phyloP scores from a whole-genome alignment of 1,284 basidiomycete species.

The Tremellales sp. region DNA sequence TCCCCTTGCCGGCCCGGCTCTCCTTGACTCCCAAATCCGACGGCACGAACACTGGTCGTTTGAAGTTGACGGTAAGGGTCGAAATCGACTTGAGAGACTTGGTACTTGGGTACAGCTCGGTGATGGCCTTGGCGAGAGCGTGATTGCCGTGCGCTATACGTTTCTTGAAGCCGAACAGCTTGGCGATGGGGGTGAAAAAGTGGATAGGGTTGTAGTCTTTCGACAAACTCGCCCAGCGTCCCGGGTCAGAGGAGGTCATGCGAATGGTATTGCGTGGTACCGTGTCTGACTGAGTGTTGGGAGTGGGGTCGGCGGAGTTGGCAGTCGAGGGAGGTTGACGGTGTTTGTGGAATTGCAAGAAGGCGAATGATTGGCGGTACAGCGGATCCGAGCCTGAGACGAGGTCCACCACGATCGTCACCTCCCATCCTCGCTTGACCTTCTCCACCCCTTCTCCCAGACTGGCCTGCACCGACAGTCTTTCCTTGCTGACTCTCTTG shows the following conservation, averaged over 20 bases:
- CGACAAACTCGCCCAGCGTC: constrained; percentile 13
- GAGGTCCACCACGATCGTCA: constrained; percentile 9
- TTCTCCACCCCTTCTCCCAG: constrained; percentile 4
- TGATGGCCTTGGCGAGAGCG: constrained; percentile 6
- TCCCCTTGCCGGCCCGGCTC: no score
- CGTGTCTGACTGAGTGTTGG: background rate
- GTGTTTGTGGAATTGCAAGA: constrained; percentile 14
- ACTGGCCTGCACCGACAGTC: background rate
- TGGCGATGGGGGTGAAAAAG: constrained; percentile 9
- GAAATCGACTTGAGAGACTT: no score
- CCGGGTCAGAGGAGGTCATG: constrained; percentile 1
- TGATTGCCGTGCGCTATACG: constrained; percentile 22
- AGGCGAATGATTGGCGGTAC: constrained; percentile 12
- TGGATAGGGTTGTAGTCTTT: constrained; percentile 27
- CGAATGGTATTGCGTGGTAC: background rate
- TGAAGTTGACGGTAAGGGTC: constrained; percentile 18
- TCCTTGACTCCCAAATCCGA: constrained; percentile 1
- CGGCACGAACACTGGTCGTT: constrained; percentile 15
- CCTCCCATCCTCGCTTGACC: constrained; percentile 16
- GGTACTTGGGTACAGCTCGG: background rate
- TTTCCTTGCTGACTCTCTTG: no score
- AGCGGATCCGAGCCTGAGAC: background rate
- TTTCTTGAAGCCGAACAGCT: constrained; percentile 12
- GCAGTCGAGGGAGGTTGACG: background rate
- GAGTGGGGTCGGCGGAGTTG: background rate